phyloP scores from a whole-genome alignment of 768 basidiomycete species.

The Tricholoma saponaceum region DNA sequence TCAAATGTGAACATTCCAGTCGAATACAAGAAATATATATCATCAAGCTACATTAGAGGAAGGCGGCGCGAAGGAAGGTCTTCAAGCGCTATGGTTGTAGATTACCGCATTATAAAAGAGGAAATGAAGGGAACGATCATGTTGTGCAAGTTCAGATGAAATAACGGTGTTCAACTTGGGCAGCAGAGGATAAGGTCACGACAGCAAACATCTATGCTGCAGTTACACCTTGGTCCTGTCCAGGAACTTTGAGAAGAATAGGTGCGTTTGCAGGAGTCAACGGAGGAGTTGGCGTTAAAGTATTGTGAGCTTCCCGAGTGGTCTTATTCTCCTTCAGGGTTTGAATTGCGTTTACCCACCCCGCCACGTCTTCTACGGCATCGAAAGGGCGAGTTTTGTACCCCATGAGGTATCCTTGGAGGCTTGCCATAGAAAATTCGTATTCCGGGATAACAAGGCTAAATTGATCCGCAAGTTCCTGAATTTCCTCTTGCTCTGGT shows the following conservation, averaged over 20 bases:
- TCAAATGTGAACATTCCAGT: not conserved
- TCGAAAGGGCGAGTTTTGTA: constrained; percentile 58
- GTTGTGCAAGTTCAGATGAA: not conserved
- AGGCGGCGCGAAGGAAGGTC: not conserved
- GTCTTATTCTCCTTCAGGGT: not conserved
- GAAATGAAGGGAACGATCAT: not conserved
- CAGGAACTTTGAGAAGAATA: not conserved
- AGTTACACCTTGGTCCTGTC: not conserved
- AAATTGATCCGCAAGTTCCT: constrained; percentile 52
- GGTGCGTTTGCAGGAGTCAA: not conserved
- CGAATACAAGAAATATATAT: not conserved
- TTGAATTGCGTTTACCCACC: constrained; percentile 39
- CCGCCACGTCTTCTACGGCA: constrained; percentile 42
- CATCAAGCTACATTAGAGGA: not conserved
- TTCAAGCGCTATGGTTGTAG: not conserved
- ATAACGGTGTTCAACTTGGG: not conserved
- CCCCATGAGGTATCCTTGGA: constrained; percentile 63
- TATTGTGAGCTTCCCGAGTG: not conserved
- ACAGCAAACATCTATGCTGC: not conserved
- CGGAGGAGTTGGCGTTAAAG: not conserved
- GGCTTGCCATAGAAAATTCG: constrained; percentile 44
- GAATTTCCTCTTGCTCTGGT: constrained; percentile 21
- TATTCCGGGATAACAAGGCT: constrained; percentile 46
- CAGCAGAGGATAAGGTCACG: not conserved
- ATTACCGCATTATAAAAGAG: not conserved